Evolutionary conservation across 179 eudicot genomes (phyloP).

Genomic region (Vitellaria paradoxa): DNA sequence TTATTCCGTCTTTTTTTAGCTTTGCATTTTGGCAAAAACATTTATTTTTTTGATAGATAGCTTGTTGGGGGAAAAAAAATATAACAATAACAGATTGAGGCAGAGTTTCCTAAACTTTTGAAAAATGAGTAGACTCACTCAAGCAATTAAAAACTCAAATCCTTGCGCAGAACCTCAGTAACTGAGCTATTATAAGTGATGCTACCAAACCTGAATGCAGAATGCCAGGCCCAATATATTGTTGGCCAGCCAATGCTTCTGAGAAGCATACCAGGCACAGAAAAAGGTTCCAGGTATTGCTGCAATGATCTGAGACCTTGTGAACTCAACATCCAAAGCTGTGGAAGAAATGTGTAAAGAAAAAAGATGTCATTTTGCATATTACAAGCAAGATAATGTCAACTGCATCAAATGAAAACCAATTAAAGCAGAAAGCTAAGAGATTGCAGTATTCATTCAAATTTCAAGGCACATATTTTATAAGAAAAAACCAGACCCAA

Average conservation of each 20-base stretch:
- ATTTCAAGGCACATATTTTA: not conserved
- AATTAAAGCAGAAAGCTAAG: not conserved
- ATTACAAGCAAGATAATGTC: conserved; percentile 21
- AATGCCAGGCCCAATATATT: conserved; percentile 88
- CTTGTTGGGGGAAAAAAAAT: not conserved
- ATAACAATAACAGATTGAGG: not conserved
- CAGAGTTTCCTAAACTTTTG: not conserved
- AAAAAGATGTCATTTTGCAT: conserved; percentile 23
- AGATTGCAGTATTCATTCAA: not conserved
- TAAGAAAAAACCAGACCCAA: not conserved
- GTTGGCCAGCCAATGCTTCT: conserved; percentile 99
- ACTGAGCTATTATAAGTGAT: not conserved
- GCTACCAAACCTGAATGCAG: conserved; percentile 74
- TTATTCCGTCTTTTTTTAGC: no score
- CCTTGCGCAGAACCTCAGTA: not conserved
- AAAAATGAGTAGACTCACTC: not conserved
- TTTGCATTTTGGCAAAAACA: no score
- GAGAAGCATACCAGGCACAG: conserved; percentile 91
- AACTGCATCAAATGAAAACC: not conserved
- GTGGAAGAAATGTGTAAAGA: conserved; percentile 31
- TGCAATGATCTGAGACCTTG: conserved; percentile 84
- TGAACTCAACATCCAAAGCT: conserved; percentile 94
- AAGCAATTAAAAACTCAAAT: not conserved
- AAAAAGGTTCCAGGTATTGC: conserved; percentile 88
- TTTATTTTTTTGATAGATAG: no score